Evolutionary conservation across 495 filamentous ascomycete genomes (phyloP), one percentile per base, ranked within the genome.

Genomic region (Neurospora sublineolata): DNA sequence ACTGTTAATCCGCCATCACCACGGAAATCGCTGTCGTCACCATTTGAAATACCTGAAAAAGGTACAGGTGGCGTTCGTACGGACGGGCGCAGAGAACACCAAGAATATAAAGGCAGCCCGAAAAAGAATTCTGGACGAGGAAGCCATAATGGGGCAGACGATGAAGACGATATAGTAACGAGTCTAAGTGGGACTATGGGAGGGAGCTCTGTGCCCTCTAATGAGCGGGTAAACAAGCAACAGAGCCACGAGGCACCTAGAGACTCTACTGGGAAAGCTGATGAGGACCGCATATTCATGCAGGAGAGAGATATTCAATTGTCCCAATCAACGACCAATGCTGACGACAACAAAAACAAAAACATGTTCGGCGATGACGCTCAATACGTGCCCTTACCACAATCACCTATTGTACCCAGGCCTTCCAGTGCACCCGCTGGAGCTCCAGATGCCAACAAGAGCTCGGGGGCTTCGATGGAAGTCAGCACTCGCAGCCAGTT

Each of bases 1-100:
- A 77, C 73, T 1, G 69, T 76, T 37, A 78, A 80, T 44, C 71
- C 52, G 1, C 52, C 73, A 18, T 75, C 75, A 11, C 70, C 73
- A 8, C 64, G 20, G 58, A 76, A 68, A 27, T 70, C 71, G 11
- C 58, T 9, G 14, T 64, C 52, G 3, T 33, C 52, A 7, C 27
- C 52, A 64, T 64, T 64, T 36, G 52, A 3, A 64, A 18, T 12
- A 64, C 52, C 52, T 12, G 27, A 16, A 16, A 16, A 64, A 36
- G 12, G 52, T 33, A 33, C 6, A 5, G 46, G 46, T 58, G 46
- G 46, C 11, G 14, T 64, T 7, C 27, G 14, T 16, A 12, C 27
- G 3, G 12, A 64, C 4, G 52, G 27, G 7, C 52, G 30, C 27
- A 64, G 27, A 36, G 52, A 64, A 30, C 14, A 64, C 18, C 6